Base-by-base conservation (phyloP, 2,329 filamentous ascomycete genomes). In the Trichoderma aggressivum region DNA sequence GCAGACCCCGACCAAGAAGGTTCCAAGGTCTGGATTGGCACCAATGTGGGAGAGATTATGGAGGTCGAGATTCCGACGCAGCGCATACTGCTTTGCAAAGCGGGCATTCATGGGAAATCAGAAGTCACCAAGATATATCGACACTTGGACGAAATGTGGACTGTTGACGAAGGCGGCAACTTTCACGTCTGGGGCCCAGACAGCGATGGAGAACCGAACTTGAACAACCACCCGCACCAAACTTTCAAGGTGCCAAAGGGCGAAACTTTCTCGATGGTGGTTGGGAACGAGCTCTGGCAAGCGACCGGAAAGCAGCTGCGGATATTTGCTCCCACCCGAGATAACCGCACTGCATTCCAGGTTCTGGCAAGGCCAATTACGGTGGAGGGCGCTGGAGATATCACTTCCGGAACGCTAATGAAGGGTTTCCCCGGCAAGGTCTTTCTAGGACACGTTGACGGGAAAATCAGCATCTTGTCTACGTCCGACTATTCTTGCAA, bases 381-480 rank as follows among this genome's bases (percentile, higher is more conserved):
- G 16, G 89, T 92, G 65, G 88, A 91, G 18, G 90, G 90, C 70
- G 90, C 92, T 11, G 94, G 94, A 16, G 95, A 98, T 73, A 90
- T 99, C 16, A 97, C 93, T 1, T 93, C 93, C 0, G 95, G 94
- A 6, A 89, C 94, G 3, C 86, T 91, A 67, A 86, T 97, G 36
- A 91, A 88, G 64, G 90, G 90, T 28, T 89, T 94, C 59, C 90
- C 91, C 0, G 92, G 92, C 70, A 90, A 91, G 73, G 90, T 97
- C 1, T 97, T 94, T 80, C 91, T 99, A 75, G 96, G 96, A 1
- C 96, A 99, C 79, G 89, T 88, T 14, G 96, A 99, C 79, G 96
- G 96, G 61, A 98, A 98, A 80, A 89, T 99, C 70, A 96, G 93
- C 72, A 90, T 98, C n/a, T 98, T 97, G 81, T 95, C 93, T 14